Conservation (phyloP, 148 eudicot species). For the Persicaria tinctoria region DNA sequence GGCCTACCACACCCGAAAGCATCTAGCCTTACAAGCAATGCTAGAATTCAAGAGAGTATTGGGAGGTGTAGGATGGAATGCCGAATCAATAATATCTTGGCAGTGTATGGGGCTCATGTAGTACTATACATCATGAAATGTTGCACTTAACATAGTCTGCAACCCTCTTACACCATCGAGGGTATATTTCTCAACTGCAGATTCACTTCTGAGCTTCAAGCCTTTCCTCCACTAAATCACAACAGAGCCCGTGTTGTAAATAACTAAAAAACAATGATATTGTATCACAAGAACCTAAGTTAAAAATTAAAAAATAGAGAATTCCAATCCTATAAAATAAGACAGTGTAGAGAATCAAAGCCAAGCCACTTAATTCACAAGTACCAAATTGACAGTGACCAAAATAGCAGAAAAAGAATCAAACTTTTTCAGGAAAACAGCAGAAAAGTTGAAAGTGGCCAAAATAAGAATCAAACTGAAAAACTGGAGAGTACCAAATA, state of each 20-base stretch:
- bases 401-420: too few species aligned
- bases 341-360: too few species aligned
- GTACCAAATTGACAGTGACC: too few species aligned
- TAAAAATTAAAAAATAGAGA: too few species aligned
- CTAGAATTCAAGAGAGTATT: slow-evolving; percentile 4
- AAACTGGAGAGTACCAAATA: too few species aligned
- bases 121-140: slow-evolving; percentile 90
- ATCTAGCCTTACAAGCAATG: not conserved
- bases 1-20: not conserved
- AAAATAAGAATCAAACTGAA: too few species aligned
- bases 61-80: slow-evolving; percentile 19
- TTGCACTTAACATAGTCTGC: slow-evolving; percentile 83
- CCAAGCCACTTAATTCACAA: too few species aligned
- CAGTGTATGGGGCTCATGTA: slow-evolving; percentile 99
- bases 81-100: slow-evolving; percentile 94
- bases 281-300: too few species aligned
- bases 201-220: slow-evolving; percentile 85
- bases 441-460: too few species aligned
- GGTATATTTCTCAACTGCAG: slow-evolving; percentile 76
- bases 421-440: too few species aligned
- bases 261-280: slow-evolving; percentile 1
- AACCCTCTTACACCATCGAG: slow-evolving; percentile 86
- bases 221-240: slow-evolving; percentile 54
- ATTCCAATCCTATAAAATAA: too few species aligned
- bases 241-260: not conserved